Evolutionary conservation across 345 rosid species (phyloP), one percentile per base, ranked within the genome.

Genomic region (Camelina neglecta): DNA sequence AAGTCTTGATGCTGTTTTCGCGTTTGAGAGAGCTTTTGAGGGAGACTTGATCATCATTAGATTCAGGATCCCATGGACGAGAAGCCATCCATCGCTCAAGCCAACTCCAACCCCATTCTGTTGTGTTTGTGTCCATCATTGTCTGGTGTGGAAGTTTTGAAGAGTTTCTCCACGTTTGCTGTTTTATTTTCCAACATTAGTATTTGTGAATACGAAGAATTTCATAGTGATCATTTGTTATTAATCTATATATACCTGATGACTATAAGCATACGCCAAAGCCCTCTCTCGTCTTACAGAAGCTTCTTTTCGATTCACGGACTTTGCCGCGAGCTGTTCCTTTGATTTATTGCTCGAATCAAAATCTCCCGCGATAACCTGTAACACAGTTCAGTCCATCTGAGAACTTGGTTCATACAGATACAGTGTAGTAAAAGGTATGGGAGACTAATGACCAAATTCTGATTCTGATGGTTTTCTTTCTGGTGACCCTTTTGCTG

Each of bases 211-310:
- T 67, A 48, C 26, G 44, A 38, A 38, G 12, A 51, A 13, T 10
- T 11, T 20, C 11, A 50, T 11, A 59, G 69, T 6, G 42, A 35
- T 18, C 18, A 44, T n/a, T 44, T 61, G n/a, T 15, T 33, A 6
- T 68, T 15, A 38, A 7, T 15, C 8, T 49, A 39, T 53, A 67
- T 55, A 8, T 72, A 94, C 98, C 98, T 94, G 99, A 80, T 86
- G 96, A 69, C 90, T 80, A 69, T 85, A 89, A 45, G 97, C 85
- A 82, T 92, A 95, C 16, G 97, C 99, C 83, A 92, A 75, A 42
- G 99, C 93, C 71, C 97, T 88, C 77, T 95, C 99, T 75, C 99
- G 69, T 84, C 93, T 90, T 84, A 86, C 73, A 6, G 99, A 84
- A 44, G 97, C 97, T 75, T 92, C 93, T 63, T 86, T 89, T 80